Conservation (phyloP, 306 rosid genomes). For the Lathyrus sativus region DNA sequence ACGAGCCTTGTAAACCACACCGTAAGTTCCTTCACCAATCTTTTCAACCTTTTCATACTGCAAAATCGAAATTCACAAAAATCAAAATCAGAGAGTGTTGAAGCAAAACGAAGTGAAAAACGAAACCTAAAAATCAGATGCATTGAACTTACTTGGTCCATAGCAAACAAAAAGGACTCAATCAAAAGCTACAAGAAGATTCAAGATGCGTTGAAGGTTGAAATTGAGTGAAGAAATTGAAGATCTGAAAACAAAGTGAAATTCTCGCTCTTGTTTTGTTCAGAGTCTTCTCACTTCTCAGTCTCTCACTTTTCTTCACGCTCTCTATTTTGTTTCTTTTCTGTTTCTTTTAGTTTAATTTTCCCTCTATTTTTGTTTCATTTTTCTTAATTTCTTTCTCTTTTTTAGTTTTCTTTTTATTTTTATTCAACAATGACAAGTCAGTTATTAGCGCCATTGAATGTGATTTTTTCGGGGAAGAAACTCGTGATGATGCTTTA, state of each 20-base stretch:
- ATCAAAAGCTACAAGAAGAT: not conserved
- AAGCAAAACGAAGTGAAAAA: not conserved
- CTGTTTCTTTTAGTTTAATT: not conserved
- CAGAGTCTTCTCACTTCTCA: not conserved
- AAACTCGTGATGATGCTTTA: not conserved
- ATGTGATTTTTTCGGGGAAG: not conserved
- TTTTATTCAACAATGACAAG: not conserved
- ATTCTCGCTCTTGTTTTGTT: not conserved
- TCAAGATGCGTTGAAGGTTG: constrained; percentile 3
- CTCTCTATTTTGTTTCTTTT: not conserved
- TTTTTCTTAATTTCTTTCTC: not conserved
- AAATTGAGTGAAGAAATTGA: constrained; percentile 15
- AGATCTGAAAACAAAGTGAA: constrained; percentile 33
- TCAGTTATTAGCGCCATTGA: not conserved
- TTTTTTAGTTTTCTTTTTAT: not conserved
- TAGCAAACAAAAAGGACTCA: constrained; percentile 1
- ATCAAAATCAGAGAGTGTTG: constrained; percentile 21
- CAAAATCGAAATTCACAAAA: constrained; percentile 27
- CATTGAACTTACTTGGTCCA: constrained; percentile 50
- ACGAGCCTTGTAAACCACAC: constrained; percentile 93
- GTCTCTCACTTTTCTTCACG: constrained; percentile 7
- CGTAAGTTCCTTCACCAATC: constrained; percentile 93
- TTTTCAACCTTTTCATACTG: constrained; percentile 94
- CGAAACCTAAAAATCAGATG: not conserved
- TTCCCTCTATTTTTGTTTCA: constrained; percentile 1